Percentiles rank a stretch among this genome's conserved stretches.
phyloP scores from a whole-genome alignment of 1,139 yeast species.

The Nakaseomyces nivariensis region DNA sequence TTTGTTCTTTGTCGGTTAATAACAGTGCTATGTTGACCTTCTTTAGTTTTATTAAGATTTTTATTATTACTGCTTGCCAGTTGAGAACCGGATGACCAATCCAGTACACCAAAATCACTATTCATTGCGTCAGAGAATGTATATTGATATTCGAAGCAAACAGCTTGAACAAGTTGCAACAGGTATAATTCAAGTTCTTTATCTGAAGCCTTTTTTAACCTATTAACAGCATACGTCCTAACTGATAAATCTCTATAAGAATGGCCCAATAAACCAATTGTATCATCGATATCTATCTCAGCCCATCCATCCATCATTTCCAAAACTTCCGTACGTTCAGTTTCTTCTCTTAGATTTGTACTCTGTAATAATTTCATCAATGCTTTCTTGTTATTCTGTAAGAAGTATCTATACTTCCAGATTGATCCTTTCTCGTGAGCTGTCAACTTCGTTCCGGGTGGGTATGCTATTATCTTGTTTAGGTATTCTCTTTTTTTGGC shows the following conservation, averaged over 20 bases:
- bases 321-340: constrained; percentile 70
- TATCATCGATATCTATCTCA: constrained; percentile 84
- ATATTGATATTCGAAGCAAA: constrained; percentile 54
- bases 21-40: neutral
- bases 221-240: constrained; percentile 78
- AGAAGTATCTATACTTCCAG: constrained; percentile 86
- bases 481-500: constrained; percentile 73
- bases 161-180: constrained; percentile 85
- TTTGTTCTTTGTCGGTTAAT: neutral
- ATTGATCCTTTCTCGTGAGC: constrained; percentile 80
- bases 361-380: constrained; percentile 80
- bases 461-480: constrained; percentile 55
- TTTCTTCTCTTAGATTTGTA: constrained; percentile 78
- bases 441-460: constrained; percentile 73
- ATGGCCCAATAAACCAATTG: constrained; percentile 77
- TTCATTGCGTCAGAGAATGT: constrained; percentile 23
- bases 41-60: constrained; percentile 8
- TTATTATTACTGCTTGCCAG: constrained; percentile 13
- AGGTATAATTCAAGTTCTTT: constrained; percentile 72
- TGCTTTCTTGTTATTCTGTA: constrained; percentile 65
- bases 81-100: constrained; percentile 16
- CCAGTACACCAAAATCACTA: constrained; percentile 38
- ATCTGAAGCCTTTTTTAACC: constrained; percentile 69
- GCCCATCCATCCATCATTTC: constrained; percentile 52
- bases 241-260: constrained; percentile 48